phyloP scores from a whole-genome alignment of 164 flowering plant genomes.

The Magnolia officinalis region DNA sequence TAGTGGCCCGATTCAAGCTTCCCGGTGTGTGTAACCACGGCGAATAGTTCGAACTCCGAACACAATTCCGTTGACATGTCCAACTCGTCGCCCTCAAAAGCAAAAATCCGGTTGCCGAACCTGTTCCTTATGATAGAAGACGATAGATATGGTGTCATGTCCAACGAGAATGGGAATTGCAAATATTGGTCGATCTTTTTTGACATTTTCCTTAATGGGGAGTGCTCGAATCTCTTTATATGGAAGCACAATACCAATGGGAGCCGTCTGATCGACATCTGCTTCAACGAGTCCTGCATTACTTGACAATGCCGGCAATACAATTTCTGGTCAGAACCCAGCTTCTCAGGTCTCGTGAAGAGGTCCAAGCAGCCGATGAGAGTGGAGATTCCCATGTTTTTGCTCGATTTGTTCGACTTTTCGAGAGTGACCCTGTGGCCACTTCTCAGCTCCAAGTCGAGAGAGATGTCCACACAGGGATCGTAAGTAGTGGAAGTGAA shows the following conservation, averaged over 20 bases:
- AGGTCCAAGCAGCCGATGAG: constrained; percentile 64
- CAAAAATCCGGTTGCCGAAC: constrained; percentile 57
- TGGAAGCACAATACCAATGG: constrained; percentile 61
- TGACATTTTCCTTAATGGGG: constrained; percentile 32
- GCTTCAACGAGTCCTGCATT: constrained; percentile 48
- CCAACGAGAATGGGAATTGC: constrained; percentile 63
- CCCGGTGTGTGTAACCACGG: constrained; percentile 63
- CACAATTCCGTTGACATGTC: constrained; percentile 40
- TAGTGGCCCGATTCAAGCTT: constrained; percentile 69
- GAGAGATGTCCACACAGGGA: constrained; percentile 64
- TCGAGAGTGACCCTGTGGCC: constrained; percentile 3
- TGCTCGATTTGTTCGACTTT: constrained; percentile 23
- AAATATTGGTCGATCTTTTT: constrained; percentile 52
- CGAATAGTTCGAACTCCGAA: constrained; percentile 52
- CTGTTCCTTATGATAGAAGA: constrained; percentile 55
- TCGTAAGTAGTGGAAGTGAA: constrained; percentile 64
- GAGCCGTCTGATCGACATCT: constrained; percentile 59
- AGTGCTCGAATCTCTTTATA: constrained; percentile 65
- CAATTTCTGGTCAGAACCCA: constrained; percentile 70
- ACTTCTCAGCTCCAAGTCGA: constrained; percentile 35
- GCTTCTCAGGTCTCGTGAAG: constrained; percentile 64
- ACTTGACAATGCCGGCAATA: constrained; percentile 56
- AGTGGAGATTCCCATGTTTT: constrained; percentile 36
- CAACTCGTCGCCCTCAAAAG: constrained; percentile 51
- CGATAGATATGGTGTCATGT: constrained; percentile 63